Conservation (phyloP, 1,284 basidiomycete species). For the Paramarasmius palmivorus region DNA sequence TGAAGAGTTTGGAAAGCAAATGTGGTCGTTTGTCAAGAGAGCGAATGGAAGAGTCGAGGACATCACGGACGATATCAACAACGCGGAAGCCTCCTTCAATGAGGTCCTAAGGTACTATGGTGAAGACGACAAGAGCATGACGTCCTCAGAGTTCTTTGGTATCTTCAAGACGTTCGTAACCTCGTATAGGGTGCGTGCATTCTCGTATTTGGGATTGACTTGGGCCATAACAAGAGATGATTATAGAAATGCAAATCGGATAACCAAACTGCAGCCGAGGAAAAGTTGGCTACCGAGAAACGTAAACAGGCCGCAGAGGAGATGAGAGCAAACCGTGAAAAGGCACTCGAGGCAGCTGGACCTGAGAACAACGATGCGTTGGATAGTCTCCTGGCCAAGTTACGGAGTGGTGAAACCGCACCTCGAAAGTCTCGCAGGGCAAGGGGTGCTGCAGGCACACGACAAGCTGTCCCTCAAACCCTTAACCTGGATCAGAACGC, state of each 20-base stretch:
- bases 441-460: conserved; percentile 40
- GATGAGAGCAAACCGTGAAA: conserved; percentile 55
- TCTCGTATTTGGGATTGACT: too few species aligned
- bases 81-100: conserved; percentile 77
- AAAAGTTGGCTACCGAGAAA: conserved; percentile 62
- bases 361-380: conserved; percentile 65
- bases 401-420: conserved; percentile 68
- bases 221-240: neutral
- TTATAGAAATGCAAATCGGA: conserved; percentile 84
- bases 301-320: conserved; percentile 68
- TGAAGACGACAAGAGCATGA: conserved; percentile 84
- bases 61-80: conserved; percentile 81
- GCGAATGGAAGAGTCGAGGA: conserved; percentile 78
- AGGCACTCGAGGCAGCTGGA: conserved; percentile 43
- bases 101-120: conserved; percentile 90
- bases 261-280: conserved; percentile 71
- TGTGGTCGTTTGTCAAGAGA: conserved; percentile 85
- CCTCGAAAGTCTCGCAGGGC: conserved; percentile 57
- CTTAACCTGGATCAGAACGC: conserved; percentile 38
- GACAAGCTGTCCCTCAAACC: conserved; percentile 38
- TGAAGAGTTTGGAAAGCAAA: conserved; percentile 83
- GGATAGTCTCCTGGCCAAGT: conserved; percentile 73
- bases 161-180: conserved; percentile 95
- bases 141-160: conserved; percentile 88
- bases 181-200: conserved; percentile 74